Evolutionary conservation across 2,329 filamentous ascomycete genomes (phyloP).

Genomic region (Huntiella bhutanensis): DNA sequence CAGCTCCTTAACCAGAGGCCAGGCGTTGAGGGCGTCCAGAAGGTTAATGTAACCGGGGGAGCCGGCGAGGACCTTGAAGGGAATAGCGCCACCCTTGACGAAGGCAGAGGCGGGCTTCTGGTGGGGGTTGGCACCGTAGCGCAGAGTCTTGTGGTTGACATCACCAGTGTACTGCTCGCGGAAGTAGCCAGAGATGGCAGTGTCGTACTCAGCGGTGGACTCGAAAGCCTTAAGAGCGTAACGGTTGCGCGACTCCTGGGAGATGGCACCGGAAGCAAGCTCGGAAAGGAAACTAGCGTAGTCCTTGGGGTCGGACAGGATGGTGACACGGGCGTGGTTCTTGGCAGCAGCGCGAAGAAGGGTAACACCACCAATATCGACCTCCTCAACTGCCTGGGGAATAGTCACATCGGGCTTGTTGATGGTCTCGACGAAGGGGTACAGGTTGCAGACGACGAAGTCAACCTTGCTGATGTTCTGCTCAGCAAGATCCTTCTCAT

Average conservation of each 20-base stretch:
- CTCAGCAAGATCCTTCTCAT: conserved; percentile 90
- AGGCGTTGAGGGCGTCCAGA: conserved; percentile 87
- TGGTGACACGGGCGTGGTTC: conserved; percentile 90
- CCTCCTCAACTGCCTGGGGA: conserved; percentile 91
- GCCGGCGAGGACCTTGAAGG: conserved; percentile 86
- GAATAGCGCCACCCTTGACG: conserved; percentile 51
- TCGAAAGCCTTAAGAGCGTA: conserved; percentile 97
- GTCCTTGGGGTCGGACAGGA: conserved; percentile 83
- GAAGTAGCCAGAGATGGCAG: conserved; percentile 91
- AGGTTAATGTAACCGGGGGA: conserved; percentile 95
- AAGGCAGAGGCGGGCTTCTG: conserved; percentile 91
- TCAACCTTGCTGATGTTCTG: conserved; percentile 92
- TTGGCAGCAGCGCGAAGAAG: conserved; percentile 92
- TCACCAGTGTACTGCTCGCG: conserved; percentile 85
- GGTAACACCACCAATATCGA: conserved; percentile 95
- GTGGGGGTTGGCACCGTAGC: conserved; percentile 94
- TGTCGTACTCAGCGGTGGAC: conserved; percentile 93
- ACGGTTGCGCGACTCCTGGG: conserved; percentile 63
- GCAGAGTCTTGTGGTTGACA: conserved; percentile 62
- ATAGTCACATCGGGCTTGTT: conserved; percentile 95
- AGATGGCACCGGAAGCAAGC: conserved; percentile 70
- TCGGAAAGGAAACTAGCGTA: conserved; percentile 89
- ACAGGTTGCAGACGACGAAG: conserved; percentile 94
- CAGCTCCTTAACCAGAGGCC: conserved; percentile 92
- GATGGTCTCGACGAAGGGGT: conserved; percentile 97